These are phyloP conservation scores for Nasturtium officinale DNA, from an alignment of 345 rosid species.

Conservation along the genomic window DNA sequence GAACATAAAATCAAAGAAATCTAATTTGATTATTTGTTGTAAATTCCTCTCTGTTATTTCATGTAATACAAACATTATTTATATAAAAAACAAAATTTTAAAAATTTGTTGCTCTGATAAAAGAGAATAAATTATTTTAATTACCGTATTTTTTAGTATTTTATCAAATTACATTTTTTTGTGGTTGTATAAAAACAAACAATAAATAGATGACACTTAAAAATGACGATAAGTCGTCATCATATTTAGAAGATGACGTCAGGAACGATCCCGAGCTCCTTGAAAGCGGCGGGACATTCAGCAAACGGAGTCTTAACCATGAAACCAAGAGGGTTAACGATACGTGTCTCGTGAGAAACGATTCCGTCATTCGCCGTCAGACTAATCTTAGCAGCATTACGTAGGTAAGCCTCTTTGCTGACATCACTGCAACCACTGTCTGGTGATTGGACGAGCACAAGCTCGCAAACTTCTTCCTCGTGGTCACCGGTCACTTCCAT, in stretches of 20 bases:
- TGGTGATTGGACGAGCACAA: constrained; percentile 46
- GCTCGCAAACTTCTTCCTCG: constrained; percentile 66
- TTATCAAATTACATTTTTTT: constrained; percentile 1
- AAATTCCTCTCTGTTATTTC: constrained; percentile 21
- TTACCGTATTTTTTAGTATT: constrained; percentile 3
- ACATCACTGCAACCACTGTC: constrained; percentile 50
- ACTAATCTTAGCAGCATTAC: constrained; percentile 51
- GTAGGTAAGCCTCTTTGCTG: constrained; percentile 38
- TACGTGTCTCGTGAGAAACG: constrained; percentile 44
- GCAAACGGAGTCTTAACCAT: constrained; percentile 49
- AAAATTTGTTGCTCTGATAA: not conserved
- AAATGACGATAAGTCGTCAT: constrained; percentile 14
- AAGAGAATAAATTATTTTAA: not conserved
- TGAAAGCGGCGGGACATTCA: constrained; percentile 53
- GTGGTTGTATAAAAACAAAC: constrained; percentile 1
- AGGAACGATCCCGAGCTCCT: constrained; percentile 56
- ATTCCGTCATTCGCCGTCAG: constrained; percentile 56
- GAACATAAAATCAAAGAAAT: constrained; percentile 24
- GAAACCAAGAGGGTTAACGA: constrained; percentile 66
- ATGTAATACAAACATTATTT: constrained; percentile 13
- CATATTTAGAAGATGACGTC: constrained; percentile 29
- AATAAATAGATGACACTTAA: constrained; percentile 4
- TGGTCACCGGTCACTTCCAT: constrained; percentile 59
- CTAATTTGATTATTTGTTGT: constrained; percentile 23
- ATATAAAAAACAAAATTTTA: not conserved